Evolutionary conservation across 2,329 filamentous ascomycete genomes (phyloP), one percentile per base, ranked within the genome.

Genomic region (Sporothrix schenckii): DNA sequence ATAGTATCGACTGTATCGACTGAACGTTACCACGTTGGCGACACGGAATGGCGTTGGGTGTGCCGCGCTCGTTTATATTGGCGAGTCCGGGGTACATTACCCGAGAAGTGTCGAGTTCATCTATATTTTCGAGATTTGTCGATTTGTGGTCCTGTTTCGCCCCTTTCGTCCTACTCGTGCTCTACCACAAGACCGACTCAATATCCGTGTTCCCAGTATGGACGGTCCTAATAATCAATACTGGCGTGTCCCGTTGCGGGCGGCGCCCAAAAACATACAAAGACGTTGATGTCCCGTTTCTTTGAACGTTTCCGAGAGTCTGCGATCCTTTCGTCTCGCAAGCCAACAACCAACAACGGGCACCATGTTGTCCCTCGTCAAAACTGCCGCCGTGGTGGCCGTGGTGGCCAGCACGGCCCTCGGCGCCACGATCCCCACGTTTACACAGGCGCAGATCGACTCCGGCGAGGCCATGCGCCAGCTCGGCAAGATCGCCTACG

Each of bases 401-500:
- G 34, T 58, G 19, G 39, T 68, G 6, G 66, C 66, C 34, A 39
- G 66, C 52, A 68, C 34, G 53, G 52, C 66, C 21, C 27, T 68
- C 41, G 52, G 66, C 14, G 68, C 49, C 49, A 54, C 68, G 34
- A 63, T 73, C 41, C 74, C 74, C 14, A 72, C 72, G 9, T 75
- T 75, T 21, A 74, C 73, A 13, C 73, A 74, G 65, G 72, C 72
- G 7, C 69, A 76, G 53, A 74, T 76, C 70, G 75, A 74, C 68
- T 75, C 74, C 4, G 75, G 75, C 44, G 72, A 75, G 58, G 75
- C 74, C 13, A 72, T 76, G 63, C 71, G 71, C 49, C 52, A 71
- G 47, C 74, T 76, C 30, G 70, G 73, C 63, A 74, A 75, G 70
- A 72, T 74, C 19, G 75, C 75, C 49, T 74, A 74, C 44, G 75